A percentile compares a stretch with the other conserved stretches of the same genome.
phyloP scores from a whole-genome alignment of 2,329 filamentous ascomycete genomes.

The Ascochyta viciae-villosae region DNA sequence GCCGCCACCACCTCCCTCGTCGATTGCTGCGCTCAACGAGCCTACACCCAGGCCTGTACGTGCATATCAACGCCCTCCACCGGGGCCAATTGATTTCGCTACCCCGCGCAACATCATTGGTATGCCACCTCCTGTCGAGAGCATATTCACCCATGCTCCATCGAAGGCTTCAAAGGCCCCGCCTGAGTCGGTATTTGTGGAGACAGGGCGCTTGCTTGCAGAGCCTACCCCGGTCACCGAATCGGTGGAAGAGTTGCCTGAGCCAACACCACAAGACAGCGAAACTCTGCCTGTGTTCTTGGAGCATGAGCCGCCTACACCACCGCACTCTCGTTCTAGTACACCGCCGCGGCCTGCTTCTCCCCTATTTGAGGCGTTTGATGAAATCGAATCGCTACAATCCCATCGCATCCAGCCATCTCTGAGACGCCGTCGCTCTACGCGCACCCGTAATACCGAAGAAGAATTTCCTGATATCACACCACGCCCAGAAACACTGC shows the following conservation, averaged over 20 bases:
- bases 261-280: conserved; percentile 10
- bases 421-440: conserved; percentile 39
- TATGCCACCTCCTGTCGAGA: conserved; percentile 29
- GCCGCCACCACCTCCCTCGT: conserved; percentile 31
- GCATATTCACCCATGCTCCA: conserved; percentile 24
- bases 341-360: conserved; percentile 39
- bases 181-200: conserved; percentile 8
- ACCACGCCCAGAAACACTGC: conserved; percentile 23
- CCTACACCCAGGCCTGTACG: conserved; percentile 16
- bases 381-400: conserved; percentile 45
- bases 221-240: conserved; percentile 9
- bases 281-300: conserved; percentile 13
- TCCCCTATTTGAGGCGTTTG: conserved; percentile 44
- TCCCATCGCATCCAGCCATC: conserved; percentile 36
- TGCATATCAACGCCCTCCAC: conserved; percentile 38
- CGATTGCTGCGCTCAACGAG: conserved; percentile 25
- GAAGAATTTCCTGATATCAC: conserved; percentile 35
- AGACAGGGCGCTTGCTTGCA: conserved; percentile 14
- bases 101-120: conserved; percentile 36
- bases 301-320: conserved; percentile 30
- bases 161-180: conserved; percentile 23
- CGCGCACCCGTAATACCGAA: conserved; percentile 35
- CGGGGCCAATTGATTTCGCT: conserved; percentile 37
- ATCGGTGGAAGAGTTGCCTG: conserved; percentile 20
- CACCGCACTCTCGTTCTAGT: conserved; percentile 34